Base-by-base conservation (phyloP, 306 rosid genomes). In the Cucumis sativus region DNA sequence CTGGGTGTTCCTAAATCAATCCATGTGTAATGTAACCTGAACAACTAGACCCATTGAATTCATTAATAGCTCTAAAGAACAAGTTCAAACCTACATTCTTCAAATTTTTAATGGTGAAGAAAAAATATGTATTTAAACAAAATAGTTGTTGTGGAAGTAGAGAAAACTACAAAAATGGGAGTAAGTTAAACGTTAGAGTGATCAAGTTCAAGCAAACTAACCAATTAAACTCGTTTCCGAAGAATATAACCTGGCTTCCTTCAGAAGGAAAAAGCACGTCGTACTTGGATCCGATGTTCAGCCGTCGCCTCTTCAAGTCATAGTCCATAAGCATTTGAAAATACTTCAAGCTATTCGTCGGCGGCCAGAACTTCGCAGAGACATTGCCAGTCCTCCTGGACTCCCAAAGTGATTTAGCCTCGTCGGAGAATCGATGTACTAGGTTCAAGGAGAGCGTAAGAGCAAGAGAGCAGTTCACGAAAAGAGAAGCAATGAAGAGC, bases 1-100 rank as follows among this genome's bases (percentile, higher is more conserved):
- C 87, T 87, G 67, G 96, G 96, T 2, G 93, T 87, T 33, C 96
- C 93, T 60, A 91, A 60, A 78, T 87, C 86, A 82, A 91, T 87
- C 93, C 93, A 89, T 10, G 87, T 78, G 64, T 89, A 91, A 86
- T 91, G 90, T 5, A 91, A 87, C 93, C 93, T 91, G 79, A 55
- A 69, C 75, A 63, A 63, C 52, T 47, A 70, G 59, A 25, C 41
- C 39, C 57, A 47, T 4, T 21, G 76, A 47, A 70, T 70, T 70
- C 59, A 1, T 23, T 70, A 47, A 45, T 18, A 30, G 55, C 74
- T 5, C 54, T 18, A 58, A 23, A 6, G 55, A 43, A 66, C 52
- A 23, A 64, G 28, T 67, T 51, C 21, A 28, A 23, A 37, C 16
- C 51, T 65, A 15, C 72, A 66, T 66, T 39, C 25, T 8, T 66